A percentile compares a stretch with the other conserved stretches of the same genome.
Evolutionary conservation across 2,329 filamentous ascomycete species (phyloP).

Genomic region (Talaromyces amestolkiae): DNA sequence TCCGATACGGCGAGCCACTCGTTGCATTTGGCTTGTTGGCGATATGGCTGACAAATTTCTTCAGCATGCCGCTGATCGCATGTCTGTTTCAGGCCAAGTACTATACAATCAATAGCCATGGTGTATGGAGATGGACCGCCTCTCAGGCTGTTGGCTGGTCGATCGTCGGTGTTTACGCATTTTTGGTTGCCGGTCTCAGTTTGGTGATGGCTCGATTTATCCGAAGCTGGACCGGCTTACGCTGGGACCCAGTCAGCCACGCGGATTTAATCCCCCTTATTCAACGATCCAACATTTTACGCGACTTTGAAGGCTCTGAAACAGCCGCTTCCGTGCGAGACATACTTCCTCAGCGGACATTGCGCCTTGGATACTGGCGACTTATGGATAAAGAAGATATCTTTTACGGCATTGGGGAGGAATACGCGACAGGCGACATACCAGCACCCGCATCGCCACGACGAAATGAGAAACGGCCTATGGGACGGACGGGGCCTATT

Average conservation of each 20-base stretch:
- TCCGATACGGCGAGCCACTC: constrained; percentile 65
- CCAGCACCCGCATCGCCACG: neutral
- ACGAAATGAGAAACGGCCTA: constrained; percentile 1
- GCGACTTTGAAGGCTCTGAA: constrained; percentile 69
- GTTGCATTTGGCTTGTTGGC: constrained; percentile 65
- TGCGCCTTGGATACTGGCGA: constrained; percentile 84
- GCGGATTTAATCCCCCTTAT: constrained; percentile 78
- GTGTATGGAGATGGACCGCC: constrained; percentile 73
- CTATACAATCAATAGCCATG: constrained; percentile 57
- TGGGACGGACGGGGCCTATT: neutral
- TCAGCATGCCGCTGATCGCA: constrained; percentile 78
- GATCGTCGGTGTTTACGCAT: constrained; percentile 68
- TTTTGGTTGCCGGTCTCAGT: constrained; percentile 59
- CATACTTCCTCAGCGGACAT: constrained; percentile 56
- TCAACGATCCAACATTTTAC: constrained; percentile 73
- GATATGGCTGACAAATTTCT: constrained; percentile 71
- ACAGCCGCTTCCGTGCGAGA: constrained; percentile 49
- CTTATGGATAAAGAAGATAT: constrained; percentile 64
- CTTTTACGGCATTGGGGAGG: constrained; percentile 77
- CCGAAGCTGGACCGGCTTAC: constrained; percentile 66
- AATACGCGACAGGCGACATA: constrained; percentile 46
- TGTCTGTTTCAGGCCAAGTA: constrained; percentile 68
- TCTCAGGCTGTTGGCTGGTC: constrained; percentile 77
- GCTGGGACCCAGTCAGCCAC: constrained; percentile 80
- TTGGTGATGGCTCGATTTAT: constrained; percentile 65